A percentile compares a stretch with the other conserved stretches of the same genome.
These are phyloP conservation scores for Boletus albobrunnescens DNA, from an alignment of 1,284 basidiomycete species.

Conservation along the genomic window DNA sequence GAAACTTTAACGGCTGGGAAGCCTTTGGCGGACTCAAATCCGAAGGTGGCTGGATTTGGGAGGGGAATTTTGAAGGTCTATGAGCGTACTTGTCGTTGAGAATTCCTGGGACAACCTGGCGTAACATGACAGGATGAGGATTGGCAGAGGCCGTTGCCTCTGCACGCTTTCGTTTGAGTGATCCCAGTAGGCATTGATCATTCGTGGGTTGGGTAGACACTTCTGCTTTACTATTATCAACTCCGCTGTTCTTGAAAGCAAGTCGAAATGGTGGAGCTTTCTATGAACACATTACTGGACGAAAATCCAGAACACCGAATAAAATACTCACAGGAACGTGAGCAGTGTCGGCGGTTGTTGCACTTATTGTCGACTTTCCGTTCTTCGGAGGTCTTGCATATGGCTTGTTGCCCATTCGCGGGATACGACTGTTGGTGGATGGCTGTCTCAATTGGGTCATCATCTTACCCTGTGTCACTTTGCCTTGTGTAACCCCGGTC, in stretches of 20 bases:
- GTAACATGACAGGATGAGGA: constrained; percentile 29
- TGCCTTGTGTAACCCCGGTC: background rate
- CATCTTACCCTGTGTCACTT: constrained; percentile 21
- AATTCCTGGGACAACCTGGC: constrained; percentile 39
- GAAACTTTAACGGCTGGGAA: constrained; percentile 29
- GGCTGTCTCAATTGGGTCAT: constrained; percentile 53
- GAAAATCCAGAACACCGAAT: background rate
- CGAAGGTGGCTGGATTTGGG: constrained; percentile 11
- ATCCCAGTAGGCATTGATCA: constrained; percentile 13
- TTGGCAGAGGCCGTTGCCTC: constrained; percentile 28
- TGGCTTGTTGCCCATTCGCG: constrained; percentile 62
- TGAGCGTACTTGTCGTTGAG: constrained; percentile 31
- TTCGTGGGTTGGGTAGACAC: constrained; percentile 16
- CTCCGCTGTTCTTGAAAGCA: constrained; percentile 18
- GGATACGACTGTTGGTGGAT: constrained; percentile 58
- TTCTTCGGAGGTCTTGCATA: constrained; percentile 47
- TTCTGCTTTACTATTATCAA: constrained; percentile 27
- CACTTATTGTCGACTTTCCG: constrained; percentile 2
- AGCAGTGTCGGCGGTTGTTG: background rate
- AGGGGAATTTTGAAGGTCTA: constrained; percentile 16
- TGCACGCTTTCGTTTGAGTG: constrained; percentile 42
- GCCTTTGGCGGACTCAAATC: constrained; percentile 24
- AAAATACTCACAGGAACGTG: constrained; percentile 20
- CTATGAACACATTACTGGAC: constrained; percentile 9
- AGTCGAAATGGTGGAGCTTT: constrained; percentile 10